Evolutionary conservation across 202 grass and related monocot genomes (phyloP).

Genomic region (Musa balbisiana): DNA sequence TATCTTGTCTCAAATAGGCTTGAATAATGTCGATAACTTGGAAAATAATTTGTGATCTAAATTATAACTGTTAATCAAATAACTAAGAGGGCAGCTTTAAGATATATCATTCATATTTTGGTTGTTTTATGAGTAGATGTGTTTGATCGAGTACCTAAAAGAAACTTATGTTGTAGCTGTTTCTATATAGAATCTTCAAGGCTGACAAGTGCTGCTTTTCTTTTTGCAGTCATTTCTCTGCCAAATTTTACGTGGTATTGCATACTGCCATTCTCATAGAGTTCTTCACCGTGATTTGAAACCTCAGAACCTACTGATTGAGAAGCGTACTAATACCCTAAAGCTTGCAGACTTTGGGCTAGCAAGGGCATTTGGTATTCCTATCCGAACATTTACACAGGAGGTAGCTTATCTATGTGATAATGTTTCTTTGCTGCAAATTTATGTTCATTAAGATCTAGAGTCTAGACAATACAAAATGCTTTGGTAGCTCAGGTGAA

Average conservation of each 20-base stretch:
- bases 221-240: conserved; percentile 50
- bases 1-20: too few species aligned
- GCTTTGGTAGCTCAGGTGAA: not conserved
- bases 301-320: conserved; percentile 88
- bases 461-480: too few species aligned
- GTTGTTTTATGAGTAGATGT: not conserved
- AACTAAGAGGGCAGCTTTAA: too few species aligned
- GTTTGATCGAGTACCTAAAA: not conserved
- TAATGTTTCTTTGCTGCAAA: not conserved
- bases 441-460: not conserved
- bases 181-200: not conserved
- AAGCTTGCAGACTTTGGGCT: conserved; percentile 97
- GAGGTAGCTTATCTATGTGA: conserved; percentile 34
- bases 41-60: too few species aligned
- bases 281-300: conserved; percentile 87
- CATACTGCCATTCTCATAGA: conserved; percentile 86
- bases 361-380: conserved; percentile 79
- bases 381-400: conserved; percentile 74
- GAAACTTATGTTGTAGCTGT: not conserved
- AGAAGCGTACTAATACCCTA: conserved; percentile 46
- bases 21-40: too few species aligned
- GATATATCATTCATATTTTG: not conserved
- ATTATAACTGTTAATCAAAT: too few species aligned
- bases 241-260: conserved; percentile 72
- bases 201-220: not conserved